Percentiles rank a stretch among this genome's conserved stretches.
These are phyloP conservation scores for Fraxinus quadrangulata DNA, from an alignment of 257 asterid species.

Conservation along the genomic window DNA sequence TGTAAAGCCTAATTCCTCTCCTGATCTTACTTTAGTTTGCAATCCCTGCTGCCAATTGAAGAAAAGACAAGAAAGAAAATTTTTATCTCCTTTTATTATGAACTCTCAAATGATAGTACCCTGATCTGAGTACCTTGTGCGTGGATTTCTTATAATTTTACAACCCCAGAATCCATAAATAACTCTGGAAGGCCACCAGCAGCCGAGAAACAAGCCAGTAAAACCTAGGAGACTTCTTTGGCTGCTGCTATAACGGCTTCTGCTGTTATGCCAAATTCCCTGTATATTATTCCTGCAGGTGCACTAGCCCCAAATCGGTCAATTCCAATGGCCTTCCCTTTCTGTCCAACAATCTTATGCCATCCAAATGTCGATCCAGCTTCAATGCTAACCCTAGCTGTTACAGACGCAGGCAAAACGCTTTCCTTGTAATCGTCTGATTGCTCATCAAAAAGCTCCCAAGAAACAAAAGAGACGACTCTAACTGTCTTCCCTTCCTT, in stretches of 20 bases:
- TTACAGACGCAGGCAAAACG: background rate
- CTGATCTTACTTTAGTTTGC: background rate
- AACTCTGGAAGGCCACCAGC: too few relatives aligned
- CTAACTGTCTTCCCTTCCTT: slow-evolving; percentile 12
- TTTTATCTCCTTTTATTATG: background rate
- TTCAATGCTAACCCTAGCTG: slow-evolving; percentile 17
- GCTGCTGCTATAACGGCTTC: slow-evolving; percentile 14
- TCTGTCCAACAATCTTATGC: slow-evolving; percentile 1
- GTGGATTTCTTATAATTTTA: background rate
- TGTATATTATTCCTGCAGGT: slow-evolving; percentile 13
- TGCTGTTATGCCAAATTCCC: background rate
- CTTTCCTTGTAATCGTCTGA: slow-evolving; percentile 13
- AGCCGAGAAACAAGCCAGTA: background rate
- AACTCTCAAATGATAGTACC: background rate
- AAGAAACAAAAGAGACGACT: slow-evolving; percentile 8
- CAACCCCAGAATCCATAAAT: too few relatives aligned
- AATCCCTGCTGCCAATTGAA: background rate
- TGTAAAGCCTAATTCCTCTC: background rate
- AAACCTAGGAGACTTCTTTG: background rate
- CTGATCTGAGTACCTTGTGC: background rate
- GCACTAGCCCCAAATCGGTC: slow-evolving; percentile 15
- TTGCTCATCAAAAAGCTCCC: slow-evolving; percentile 19
- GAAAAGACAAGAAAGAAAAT: background rate
- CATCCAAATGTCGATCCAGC: slow-evolving; percentile 19
- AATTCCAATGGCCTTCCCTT: slow-evolving; percentile 6